A percentile compares a stretch with the other conserved stretches of the same genome.
These are phyloP conservation scores for Pythium inflatum DNA, from an alignment of 352 stramenopile species.

Conservation along the genomic window DNA sequence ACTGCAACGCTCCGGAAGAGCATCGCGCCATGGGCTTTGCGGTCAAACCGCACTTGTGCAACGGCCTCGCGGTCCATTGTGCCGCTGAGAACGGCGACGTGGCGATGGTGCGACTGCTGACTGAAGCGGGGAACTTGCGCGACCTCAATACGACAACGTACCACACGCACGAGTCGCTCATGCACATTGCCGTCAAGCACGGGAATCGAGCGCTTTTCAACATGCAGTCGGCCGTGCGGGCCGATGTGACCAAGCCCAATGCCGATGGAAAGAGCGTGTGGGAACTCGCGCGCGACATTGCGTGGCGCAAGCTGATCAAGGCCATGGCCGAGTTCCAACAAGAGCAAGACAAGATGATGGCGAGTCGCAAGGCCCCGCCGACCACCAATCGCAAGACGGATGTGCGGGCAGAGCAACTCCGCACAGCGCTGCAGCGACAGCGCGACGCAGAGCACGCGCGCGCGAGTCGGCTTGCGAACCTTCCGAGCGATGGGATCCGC, in stretches of 20 bases:
- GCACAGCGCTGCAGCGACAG: not conserved
- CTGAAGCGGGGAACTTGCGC: conserved; percentile 17
- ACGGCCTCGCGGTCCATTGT: conserved; percentile 18
- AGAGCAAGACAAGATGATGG: conserved; percentile 42
- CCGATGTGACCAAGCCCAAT: not conserved
- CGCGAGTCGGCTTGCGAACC: too few species aligned
- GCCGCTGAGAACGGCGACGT: not conserved
- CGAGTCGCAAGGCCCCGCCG: too few species aligned
- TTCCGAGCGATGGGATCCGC: too few species aligned
- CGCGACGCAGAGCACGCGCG: not conserved
- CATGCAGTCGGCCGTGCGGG: not conserved
- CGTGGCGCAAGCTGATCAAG: not conserved
- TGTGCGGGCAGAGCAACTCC: conserved; percentile 67
- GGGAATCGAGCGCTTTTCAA: conserved; percentile 10
- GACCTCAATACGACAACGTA: conserved; percentile 26
- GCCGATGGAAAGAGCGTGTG: not conserved
- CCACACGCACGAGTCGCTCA: conserved; percentile 16
- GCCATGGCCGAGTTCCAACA: not conserved
- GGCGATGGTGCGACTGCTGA: conserved; percentile 10
- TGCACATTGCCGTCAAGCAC: conserved; percentile 19
- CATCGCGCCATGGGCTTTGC: not conserved
- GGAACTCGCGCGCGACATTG: conserved; percentile 2
- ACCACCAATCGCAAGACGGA: conserved; percentile 56
- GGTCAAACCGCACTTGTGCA: not conserved
- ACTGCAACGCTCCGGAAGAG: not conserved